Conservation (phyloP, 2,329 filamentous ascomycete species). For the Apiospora sp. region DNA sequence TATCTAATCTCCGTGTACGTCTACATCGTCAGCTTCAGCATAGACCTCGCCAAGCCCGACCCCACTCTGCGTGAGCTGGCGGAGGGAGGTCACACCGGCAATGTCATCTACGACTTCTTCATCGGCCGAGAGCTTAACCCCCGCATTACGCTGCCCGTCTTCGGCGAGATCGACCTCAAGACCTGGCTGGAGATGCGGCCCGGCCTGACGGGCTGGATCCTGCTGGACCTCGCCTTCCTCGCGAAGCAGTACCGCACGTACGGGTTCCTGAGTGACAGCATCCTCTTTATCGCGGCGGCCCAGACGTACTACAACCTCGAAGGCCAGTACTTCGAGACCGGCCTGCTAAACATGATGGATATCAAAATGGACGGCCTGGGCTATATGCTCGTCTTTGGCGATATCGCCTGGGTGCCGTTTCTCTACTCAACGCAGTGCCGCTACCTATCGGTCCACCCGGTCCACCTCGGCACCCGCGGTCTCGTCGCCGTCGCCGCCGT, state of each 20-base stretch:
- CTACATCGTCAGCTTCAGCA: slow-evolving; percentile 83
- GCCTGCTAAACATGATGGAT: slow-evolving; percentile 92
- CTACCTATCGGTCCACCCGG: slow-evolving; percentile 84
- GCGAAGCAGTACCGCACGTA: slow-evolving; percentile 88
- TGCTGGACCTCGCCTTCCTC: slow-evolving; percentile 84
- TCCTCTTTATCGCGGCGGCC: slow-evolving; percentile 78
- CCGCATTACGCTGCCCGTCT: slow-evolving; percentile 76
- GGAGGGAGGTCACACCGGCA: slow-evolving; percentile 81
- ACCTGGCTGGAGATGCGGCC: slow-evolving; percentile 88
- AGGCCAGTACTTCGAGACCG: slow-evolving; percentile 84
- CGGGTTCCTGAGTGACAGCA: slow-evolving; percentile 85
- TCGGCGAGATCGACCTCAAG: slow-evolving; percentile 91
- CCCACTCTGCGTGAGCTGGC: slow-evolving; percentile 74
- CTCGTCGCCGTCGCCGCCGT: slow-evolving; percentile 71
- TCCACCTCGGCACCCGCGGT: slow-evolving; percentile 76
- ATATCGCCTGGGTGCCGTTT: slow-evolving; percentile 92
- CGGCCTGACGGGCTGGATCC: slow-evolving; percentile 87
- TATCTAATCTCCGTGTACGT: slow-evolving; percentile 77
- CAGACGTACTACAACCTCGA: slow-evolving; percentile 88
- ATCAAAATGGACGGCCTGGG: slow-evolving; percentile 93
- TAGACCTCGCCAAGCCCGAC: slow-evolving; percentile 75
- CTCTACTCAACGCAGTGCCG: slow-evolving; percentile 84
- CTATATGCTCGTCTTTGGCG: slow-evolving; percentile 93
- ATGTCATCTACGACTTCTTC: slow-evolving; percentile 93
- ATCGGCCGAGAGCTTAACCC: slow-evolving; percentile 96